phyloP scores from a whole-genome alignment of 495 filamentous ascomycete genomes.

The Aspergillus steynii region DNA sequence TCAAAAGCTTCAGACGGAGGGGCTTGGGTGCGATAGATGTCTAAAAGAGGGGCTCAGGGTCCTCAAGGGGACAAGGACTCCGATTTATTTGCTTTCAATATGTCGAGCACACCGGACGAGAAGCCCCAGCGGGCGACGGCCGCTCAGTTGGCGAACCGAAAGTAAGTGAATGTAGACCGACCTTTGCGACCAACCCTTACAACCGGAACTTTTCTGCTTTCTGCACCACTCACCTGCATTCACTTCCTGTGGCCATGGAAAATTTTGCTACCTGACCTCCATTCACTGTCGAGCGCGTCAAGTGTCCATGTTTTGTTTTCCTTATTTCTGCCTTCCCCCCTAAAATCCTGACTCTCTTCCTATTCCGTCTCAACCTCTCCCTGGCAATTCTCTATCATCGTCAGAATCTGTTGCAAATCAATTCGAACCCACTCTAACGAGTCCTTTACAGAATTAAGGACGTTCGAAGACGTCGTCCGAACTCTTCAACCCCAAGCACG shows the following conservation, averaged over 20 bases:
- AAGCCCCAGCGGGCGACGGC: conserved; percentile 52
- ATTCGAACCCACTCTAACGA: conserved; percentile 14
- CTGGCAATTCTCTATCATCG: conserved; percentile 4
- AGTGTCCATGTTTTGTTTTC: conserved; percentile 8
- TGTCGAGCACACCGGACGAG: conserved; percentile 46
- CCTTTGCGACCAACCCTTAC: conserved; percentile 16
- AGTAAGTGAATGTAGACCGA: conserved; percentile 44
- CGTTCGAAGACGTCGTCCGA: conserved; percentile 31
- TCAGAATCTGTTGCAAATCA: not conserved
- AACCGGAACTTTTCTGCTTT: not conserved
- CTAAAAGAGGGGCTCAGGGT: conserved; percentile 39
- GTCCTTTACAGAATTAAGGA: conserved; percentile 35
- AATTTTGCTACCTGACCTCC: conserved; percentile 1
- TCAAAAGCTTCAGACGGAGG: conserved; percentile 4
- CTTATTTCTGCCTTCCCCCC: conserved; percentile 3
- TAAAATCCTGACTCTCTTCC: conserved; percentile 2
- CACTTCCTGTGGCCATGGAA: not conserved
- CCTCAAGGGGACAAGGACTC: conserved; percentile 37
- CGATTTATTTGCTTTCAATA: conserved; percentile 32
- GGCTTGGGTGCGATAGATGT: conserved; percentile 28
- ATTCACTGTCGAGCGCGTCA: conserved; percentile 1
- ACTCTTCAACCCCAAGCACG: conserved; percentile 20
- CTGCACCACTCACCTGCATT: not conserved
- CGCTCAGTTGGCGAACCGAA: conserved; percentile 53
- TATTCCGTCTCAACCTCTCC: conserved; percentile 3